A percentile compares a stretch with the other conserved stretches of the same genome.
These are phyloP conservation scores for Boletus edulis DNA, from an alignment of 768 basidiomycete species.

Conservation along the genomic window DNA sequence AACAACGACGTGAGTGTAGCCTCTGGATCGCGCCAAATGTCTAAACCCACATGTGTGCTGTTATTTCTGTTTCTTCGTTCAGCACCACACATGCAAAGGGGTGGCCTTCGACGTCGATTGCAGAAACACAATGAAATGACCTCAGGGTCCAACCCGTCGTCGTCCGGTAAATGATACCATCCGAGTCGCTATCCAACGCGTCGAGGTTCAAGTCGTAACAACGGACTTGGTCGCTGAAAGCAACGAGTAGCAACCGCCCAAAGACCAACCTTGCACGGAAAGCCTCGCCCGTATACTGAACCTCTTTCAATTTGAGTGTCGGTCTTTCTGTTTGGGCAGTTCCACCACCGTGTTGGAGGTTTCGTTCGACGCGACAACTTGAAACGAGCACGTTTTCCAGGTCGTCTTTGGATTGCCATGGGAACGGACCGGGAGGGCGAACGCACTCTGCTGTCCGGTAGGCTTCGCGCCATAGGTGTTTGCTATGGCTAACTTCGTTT, in stretches of 20 bases:
- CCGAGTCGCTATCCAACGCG: not conserved
- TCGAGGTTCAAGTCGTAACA: conserved; percentile 15
- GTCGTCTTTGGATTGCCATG: conserved; percentile 11
- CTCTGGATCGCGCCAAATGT: not conserved
- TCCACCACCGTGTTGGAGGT: not conserved
- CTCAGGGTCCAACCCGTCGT: not conserved
- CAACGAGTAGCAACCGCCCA: conserved; percentile 16
- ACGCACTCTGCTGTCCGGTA: conserved; percentile 3
- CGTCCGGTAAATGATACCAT: conserved; percentile 2
- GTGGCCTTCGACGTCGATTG: conserved; percentile 9
- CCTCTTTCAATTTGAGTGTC: not conserved
- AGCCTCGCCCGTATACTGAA: not conserved
- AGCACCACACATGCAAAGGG: conserved; percentile 16
- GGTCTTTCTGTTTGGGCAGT: not conserved
- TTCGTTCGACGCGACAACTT: conserved; percentile 6
- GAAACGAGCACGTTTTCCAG: conserved; percentile 14
- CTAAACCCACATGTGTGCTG: conserved; percentile 1
- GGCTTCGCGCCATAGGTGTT: conserved; percentile 13
- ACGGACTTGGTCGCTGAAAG: conserved; percentile 9
- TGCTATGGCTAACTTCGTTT: not conserved
- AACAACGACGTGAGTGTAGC: not conserved
- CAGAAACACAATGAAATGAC: conserved; percentile 9
- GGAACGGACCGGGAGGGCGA: conserved; percentile 6
- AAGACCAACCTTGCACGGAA: conserved; percentile 6
- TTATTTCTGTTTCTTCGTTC: not conserved